These are phyloP conservation scores for Microsporum audouinii DNA, from an alignment of 2,329 filamentous ascomycete species.

Conservation along the genomic window DNA sequence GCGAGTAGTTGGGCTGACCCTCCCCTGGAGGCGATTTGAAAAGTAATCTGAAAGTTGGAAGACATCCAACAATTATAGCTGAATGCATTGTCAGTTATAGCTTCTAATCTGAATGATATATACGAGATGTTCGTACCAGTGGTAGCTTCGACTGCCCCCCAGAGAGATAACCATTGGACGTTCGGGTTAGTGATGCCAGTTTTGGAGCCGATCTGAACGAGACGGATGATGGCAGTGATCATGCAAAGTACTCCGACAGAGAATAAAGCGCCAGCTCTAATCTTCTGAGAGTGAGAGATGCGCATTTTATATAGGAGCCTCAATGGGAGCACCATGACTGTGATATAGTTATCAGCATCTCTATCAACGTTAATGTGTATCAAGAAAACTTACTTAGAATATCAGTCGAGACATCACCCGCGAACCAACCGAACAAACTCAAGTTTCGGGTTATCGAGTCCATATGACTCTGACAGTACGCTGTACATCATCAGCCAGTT, in stretches of 20 bases:
- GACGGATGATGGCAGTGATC: slow-evolving; percentile 20
- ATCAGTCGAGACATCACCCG: slow-evolving; percentile 18
- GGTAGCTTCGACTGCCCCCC: slow-evolving; percentile 7
- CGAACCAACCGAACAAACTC: slow-evolving; percentile 7
- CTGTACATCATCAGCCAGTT: background rate
- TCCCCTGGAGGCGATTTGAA: background rate
- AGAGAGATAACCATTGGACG: slow-evolving; percentile 8
- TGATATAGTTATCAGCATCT: background rate
- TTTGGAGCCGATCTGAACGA: slow-evolving; percentile 10
- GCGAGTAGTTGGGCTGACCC: background rate
- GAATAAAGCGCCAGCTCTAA: slow-evolving; percentile 21
- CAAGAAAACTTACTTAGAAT: slow-evolving; percentile 16
- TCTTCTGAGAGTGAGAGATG: slow-evolving; percentile 20
- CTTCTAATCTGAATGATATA: background rate
- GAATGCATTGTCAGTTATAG: background rate
- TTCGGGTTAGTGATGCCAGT: slow-evolving; percentile 8
- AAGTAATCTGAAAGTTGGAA: slow-evolving; percentile 8
- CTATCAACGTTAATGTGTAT: background rate
- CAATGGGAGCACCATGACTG: slow-evolving; percentile 24
- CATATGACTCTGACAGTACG: background rate
- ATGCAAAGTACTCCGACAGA: slow-evolving; percentile 20
- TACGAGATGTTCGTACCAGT: slow-evolving; percentile 1
- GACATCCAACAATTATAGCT: slow-evolving; percentile 9
- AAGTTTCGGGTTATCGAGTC: slow-evolving; percentile 10
- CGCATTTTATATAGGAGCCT: slow-evolving; percentile 20